Percentiles rank a stretch among this genome's conserved stretches.
Conservation (phyloP, 257 asterid genomes). For the Schizonepeta tenuifolia region DNA sequence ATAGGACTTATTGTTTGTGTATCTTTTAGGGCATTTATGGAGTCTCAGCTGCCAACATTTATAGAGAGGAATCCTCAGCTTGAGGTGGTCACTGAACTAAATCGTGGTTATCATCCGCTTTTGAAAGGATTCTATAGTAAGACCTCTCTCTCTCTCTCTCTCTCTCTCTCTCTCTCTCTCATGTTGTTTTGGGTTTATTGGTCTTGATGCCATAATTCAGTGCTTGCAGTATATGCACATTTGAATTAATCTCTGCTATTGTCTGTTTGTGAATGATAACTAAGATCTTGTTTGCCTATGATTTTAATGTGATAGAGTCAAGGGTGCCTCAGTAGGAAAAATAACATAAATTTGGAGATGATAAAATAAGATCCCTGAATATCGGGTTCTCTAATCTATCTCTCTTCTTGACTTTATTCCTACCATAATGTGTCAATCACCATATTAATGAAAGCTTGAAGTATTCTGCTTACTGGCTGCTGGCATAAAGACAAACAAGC, state of each 20-base stretch:
- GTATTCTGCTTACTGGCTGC: neutral
- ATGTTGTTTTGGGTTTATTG: neutral
- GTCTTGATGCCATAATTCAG: neutral
- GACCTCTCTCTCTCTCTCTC: constrained; percentile 16
- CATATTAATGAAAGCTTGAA: neutral
- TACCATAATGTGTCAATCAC: neutral
- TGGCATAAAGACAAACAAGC: neutral
- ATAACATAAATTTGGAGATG: neutral
- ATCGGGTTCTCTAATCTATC: neutral
- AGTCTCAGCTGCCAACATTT: constrained; percentile 71
- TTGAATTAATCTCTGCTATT: neutral
- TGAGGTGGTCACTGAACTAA: constrained; percentile 84
- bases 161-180: neutral
- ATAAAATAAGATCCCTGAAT: neutral
- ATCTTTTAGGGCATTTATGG: constrained; percentile 77
- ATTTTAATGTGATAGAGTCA: neutral
- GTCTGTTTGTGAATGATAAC: neutral
- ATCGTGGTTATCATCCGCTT: constrained; percentile 85
- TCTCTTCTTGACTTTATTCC: neutral
- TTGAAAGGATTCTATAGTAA: constrained; percentile 81
- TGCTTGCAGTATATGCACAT: neutral
- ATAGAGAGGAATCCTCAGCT: constrained; percentile 78
- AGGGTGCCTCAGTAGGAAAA: neutral
- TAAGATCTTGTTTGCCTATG: neutral
- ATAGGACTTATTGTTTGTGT: constrained; percentile 20